Conservation (phyloP, 192 early-diverging fungal species). For the Coemansia sp. region DNA sequence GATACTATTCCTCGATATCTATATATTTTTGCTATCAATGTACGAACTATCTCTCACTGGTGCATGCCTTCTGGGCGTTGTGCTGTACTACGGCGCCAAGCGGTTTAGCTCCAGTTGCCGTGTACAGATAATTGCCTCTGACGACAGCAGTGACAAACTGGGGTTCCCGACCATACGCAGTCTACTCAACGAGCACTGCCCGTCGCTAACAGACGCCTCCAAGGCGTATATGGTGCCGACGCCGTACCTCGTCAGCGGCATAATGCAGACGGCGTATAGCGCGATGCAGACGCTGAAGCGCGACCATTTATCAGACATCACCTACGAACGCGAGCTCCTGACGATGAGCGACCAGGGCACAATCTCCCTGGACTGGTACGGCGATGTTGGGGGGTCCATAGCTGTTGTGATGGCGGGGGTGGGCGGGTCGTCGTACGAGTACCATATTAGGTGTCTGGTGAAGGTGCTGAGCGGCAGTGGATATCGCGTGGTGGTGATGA, state of each 20-base stretch:
- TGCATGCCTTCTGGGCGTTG: not conserved
- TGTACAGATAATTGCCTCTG: constrained; percentile 7
- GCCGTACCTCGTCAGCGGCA: constrained; percentile 63
- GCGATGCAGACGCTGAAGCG: constrained; percentile 44
- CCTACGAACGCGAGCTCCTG: constrained; percentile 42
- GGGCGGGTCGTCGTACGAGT: constrained; percentile 82
- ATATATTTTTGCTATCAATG: not conserved
- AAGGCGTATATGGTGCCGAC: constrained; percentile 61
- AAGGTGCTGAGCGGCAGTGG: constrained; percentile 42
- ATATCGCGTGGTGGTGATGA: constrained; percentile 61
- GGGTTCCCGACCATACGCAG: not conserved
- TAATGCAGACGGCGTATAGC: constrained; percentile 62
- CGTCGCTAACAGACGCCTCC: constrained; percentile 42
- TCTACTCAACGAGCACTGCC: constrained; percentile 30
- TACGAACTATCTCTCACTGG: not conserved
- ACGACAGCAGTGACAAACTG: not conserved
- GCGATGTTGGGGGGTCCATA: constrained; percentile 58
- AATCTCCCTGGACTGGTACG: constrained; percentile 76
- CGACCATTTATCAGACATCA: not conserved
- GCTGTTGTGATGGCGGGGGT: constrained; percentile 78
- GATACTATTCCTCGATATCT: not conserved
- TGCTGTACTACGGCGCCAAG: constrained; percentile 1
- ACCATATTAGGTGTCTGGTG: constrained; percentile 72
- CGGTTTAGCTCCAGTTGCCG: constrained; percentile 6
- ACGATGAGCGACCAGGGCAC: constrained; percentile 71